Evolutionary conservation across 1,284 basidiomycete species (phyloP).

Genomic region (Exsudoporus floridanus): DNA sequence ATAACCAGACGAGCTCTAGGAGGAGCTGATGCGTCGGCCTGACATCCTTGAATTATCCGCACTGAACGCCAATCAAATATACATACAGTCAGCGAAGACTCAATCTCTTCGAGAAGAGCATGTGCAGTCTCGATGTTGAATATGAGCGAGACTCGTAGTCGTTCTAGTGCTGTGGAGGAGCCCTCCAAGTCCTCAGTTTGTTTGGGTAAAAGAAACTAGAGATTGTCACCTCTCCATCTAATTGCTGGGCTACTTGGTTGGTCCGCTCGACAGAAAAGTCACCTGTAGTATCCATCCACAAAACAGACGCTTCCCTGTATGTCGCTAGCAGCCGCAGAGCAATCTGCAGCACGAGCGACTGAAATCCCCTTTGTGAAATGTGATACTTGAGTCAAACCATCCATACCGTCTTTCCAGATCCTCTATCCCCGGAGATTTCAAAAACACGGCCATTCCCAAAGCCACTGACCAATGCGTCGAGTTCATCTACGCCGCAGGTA

Average conservation of each 20-base stretch:
- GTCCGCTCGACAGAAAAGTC: slow-evolving; percentile 59
- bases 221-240: slow-evolving; percentile 37
- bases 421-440: slow-evolving; percentile 63
- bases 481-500: slow-evolving; percentile 42
- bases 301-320: slow-evolving; percentile 38
- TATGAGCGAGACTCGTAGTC: slow-evolving; percentile 53
- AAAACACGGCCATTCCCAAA: slow-evolving; percentile 51
- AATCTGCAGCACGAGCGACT: slow-evolving; percentile 61
- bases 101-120: slow-evolving; percentile 48
- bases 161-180: slow-evolving; percentile 33
- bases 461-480: slow-evolving; percentile 53
- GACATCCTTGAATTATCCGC: background rate
- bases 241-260: slow-evolving; percentile 38
- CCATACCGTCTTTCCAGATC: slow-evolving; percentile 65
- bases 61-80: background rate
- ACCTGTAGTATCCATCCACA: slow-evolving; percentile 73
- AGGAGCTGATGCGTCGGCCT: slow-evolving; percentile 12
- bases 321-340: slow-evolving; percentile 50
- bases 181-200: slow-evolving; percentile 30
- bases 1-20: slow-evolving; percentile 49
- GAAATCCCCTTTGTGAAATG: slow-evolving; percentile 5
- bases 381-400: background rate
- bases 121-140: slow-evolving; percentile 58
- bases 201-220: background rate
- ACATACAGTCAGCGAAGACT: slow-evolving; percentile 34